phyloP scores from a whole-genome alignment of 2,329 filamentous ascomycete genomes.

The Colletotrichum sp. region DNA sequence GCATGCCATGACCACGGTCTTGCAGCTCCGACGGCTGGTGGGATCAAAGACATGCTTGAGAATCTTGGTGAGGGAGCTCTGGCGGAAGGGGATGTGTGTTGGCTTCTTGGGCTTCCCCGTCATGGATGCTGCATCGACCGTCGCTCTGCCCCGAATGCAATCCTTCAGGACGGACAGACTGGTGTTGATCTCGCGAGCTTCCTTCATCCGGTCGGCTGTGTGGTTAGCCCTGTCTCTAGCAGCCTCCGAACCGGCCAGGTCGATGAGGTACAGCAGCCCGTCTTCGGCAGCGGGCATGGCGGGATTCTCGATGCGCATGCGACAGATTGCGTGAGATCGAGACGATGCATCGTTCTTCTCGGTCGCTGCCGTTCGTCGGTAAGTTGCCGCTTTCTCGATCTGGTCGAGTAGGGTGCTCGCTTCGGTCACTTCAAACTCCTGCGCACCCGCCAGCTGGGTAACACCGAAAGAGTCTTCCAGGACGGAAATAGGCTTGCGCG shows the following conservation, averaged over 20 bases:
- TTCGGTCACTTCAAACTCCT: conserved; percentile 39
- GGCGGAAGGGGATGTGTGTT: conserved; percentile 49
- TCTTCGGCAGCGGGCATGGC: conserved; percentile 33
- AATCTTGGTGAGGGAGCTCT: conserved; percentile 51
- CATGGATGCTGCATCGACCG: conserved; percentile 31
- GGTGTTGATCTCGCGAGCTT: conserved; percentile 52
- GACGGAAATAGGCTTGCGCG: conserved; percentile 44
- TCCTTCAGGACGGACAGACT: conserved; percentile 57
- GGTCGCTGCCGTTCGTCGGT: conserved; percentile 47
- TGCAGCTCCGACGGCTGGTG: conserved; percentile 38
- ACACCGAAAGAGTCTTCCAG: conserved; percentile 51
- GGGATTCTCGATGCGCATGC: conserved; percentile 45
- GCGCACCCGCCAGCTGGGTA: conserved; percentile 48
- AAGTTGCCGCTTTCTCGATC: conserved; percentile 41
- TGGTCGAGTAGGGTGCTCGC: conserved; percentile 32
- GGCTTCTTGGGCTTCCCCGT: conserved; percentile 30
- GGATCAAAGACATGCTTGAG: conserved; percentile 57
- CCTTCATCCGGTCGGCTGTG: conserved; percentile 47
- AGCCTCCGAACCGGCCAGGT: conserved; percentile 54
- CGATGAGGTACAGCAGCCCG: conserved; percentile 51
- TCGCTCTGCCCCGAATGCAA: conserved; percentile 52
- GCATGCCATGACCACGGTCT: conserved; percentile 51
- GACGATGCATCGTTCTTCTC: conserved; percentile 53
- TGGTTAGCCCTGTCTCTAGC: conserved; percentile 47
- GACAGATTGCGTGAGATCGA: conserved; percentile 53